Evolutionary conservation across 371 early-diverging fungal species (phyloP).

Genomic region (Syncephalis fuscata): DNA sequence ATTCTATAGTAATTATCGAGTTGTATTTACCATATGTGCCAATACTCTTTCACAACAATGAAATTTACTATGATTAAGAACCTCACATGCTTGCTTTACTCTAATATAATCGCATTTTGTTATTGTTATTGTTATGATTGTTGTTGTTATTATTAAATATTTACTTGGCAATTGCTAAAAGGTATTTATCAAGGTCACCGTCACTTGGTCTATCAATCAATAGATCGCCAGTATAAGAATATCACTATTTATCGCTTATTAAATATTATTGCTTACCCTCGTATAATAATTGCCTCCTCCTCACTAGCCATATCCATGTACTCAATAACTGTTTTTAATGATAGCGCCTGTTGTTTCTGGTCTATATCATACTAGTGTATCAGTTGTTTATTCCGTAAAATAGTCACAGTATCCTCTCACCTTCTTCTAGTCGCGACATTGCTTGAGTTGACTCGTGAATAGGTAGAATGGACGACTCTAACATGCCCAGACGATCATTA

Average conservation of each 20-base stretch:
- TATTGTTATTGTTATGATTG: too few species aligned
- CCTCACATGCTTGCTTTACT: slow-evolving; percentile 28
- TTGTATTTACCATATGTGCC: slow-evolving; percentile 14
- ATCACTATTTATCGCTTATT: too few species aligned
- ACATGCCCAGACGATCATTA: slow-evolving; percentile 58
- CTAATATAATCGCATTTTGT: too few species aligned
- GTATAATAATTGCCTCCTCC: slow-evolving; percentile 44
- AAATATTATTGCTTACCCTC: slow-evolving; percentile 18
- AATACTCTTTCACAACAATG: slow-evolving; percentile 19
- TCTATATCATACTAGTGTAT: slow-evolving; percentile 40
- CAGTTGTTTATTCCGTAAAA: not conserved
- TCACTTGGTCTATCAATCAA: too few species aligned
- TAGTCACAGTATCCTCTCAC: too few species aligned
- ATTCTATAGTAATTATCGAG: too few species aligned
- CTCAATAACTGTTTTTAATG: slow-evolving; percentile 23
- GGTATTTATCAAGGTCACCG: too few species aligned
- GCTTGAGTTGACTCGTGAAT: slow-evolving; percentile 76
- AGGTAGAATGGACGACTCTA: slow-evolving; percentile 68
- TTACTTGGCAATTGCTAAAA: too few species aligned
- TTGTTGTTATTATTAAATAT: too few species aligned
- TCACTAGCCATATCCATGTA: slow-evolving; percentile 54
- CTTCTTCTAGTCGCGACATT: slow-evolving; percentile 55
- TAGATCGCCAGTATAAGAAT: too few species aligned
- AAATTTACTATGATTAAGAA: slow-evolving; percentile 26
- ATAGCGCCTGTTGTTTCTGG: slow-evolving; percentile 33